Conservation (phyloP, 768 basidiomycete genomes). For the Lactarius pseudohatsudake region DNA sequence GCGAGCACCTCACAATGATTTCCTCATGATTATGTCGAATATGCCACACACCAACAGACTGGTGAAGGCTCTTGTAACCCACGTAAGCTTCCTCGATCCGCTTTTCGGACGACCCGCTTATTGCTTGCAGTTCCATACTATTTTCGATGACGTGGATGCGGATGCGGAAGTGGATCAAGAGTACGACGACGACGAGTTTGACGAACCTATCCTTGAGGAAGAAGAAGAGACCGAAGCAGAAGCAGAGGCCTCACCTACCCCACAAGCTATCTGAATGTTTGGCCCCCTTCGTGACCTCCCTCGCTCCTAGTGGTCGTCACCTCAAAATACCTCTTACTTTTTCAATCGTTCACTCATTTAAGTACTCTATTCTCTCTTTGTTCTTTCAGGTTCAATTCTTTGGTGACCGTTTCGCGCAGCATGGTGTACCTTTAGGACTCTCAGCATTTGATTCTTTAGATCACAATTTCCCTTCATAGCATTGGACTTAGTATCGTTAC, state of each 20-base stretch:
- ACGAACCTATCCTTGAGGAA: conserved; percentile 66
- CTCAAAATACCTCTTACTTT: neutral
- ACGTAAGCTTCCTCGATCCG: conserved; percentile 56
- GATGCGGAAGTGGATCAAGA: conserved; percentile 41
- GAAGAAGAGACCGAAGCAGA: conserved; percentile 47
- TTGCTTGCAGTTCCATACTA: conserved; percentile 46
- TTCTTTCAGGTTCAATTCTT: conserved; percentile 15
- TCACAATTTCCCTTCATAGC: conserved; percentile 18
- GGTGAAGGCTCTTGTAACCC: conserved; percentile 59
- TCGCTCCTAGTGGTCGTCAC: conserved; percentile 1
- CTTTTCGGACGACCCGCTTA: conserved; percentile 33
- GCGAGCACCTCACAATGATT: conserved; percentile 76
- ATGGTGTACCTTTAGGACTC: conserved; percentile 27
- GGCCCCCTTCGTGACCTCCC: neutral
- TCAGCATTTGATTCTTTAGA: conserved; percentile 17
- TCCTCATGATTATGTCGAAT: conserved; percentile 73
- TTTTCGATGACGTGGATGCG: conserved; percentile 67
- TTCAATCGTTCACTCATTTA: conserved; percentile 5
- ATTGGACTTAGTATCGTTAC: conserved; percentile 26
- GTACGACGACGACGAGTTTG: conserved; percentile 64
- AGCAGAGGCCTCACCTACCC: conserved; percentile 1
- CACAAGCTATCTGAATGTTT: conserved; percentile 10
- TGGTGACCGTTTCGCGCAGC: conserved; percentile 8
- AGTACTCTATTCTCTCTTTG: conserved; percentile 7
- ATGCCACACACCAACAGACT: conserved; percentile 45